phyloP scores from a whole-genome alignment of 164 flowering plant genomes.

The Litsea cubeba region DNA sequence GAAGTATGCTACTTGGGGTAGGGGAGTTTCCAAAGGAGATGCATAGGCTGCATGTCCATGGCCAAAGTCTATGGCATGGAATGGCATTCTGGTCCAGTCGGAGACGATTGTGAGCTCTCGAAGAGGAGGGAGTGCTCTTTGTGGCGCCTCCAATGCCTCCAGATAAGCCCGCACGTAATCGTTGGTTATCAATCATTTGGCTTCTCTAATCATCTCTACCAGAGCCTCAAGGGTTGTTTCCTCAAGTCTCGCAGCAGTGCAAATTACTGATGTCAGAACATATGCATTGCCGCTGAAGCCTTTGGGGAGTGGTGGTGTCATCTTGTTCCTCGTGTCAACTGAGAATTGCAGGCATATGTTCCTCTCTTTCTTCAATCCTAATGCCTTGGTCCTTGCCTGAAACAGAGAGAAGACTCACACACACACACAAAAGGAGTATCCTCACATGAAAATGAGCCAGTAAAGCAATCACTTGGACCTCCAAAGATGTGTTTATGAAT shows the following conservation, averaged over 20 bases:
- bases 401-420: background rate
- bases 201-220: conserved; percentile 34
- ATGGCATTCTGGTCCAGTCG: conserved; percentile 48
- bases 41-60: conserved; percentile 31
- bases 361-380: conserved; percentile 29
- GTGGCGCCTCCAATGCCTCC: conserved; percentile 35
- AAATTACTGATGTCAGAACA: conserved; percentile 37
- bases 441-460: background rate
- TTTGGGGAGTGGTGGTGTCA: conserved; percentile 32
- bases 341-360: conserved; percentile 50
- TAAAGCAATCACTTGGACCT: no score
- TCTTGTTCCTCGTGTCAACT: conserved; percentile 41
- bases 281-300: conserved; percentile 47
- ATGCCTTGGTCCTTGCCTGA: conserved; percentile 43
- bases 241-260: conserved; percentile 32
- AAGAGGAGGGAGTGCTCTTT: conserved; percentile 37
- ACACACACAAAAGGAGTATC: background rate
- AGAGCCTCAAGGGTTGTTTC: conserved; percentile 18
- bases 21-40: conserved; percentile 35
- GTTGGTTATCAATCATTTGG: conserved; percentile 29
- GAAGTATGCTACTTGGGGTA: conserved; percentile 46
- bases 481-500: no score
- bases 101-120: conserved; percentile 43
- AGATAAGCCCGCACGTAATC: conserved; percentile 37
- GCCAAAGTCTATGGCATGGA: conserved; percentile 35